A percentile compares a stretch with the other conserved stretches of the same genome.
Evolutionary conservation across 768 basidiomycete genomes (phyloP).

Genomic region (Cystofilobasidium ferigula): DNA sequence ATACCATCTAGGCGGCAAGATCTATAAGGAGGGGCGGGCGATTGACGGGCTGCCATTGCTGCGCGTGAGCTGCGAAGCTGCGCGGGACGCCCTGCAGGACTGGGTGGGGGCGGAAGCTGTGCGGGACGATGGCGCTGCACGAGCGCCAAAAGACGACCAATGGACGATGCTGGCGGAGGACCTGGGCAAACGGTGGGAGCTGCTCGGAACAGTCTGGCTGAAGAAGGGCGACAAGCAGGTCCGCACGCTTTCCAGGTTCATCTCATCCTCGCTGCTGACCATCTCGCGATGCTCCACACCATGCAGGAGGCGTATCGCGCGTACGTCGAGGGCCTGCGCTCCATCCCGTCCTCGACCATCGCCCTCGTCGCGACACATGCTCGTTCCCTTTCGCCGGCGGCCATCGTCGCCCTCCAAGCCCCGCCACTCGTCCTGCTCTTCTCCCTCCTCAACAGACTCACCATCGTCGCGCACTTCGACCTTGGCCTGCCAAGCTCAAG

Average conservation of each 20-base stretch:
- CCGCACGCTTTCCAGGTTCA: slow-evolving; percentile 20
- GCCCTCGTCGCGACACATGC: slow-evolving; percentile 3
- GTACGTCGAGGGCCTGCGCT: slow-evolving; percentile 24
- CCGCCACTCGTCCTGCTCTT: neutral
- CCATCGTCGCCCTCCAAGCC: neutral
- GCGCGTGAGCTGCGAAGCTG: slow-evolving; percentile 55
- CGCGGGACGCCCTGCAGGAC: slow-evolving; percentile 48
- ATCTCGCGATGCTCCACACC: neutral
- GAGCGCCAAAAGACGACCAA: slow-evolving; percentile 36
- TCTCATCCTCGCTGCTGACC: neutral
- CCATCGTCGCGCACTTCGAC: slow-evolving; percentile 28
- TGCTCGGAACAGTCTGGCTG: slow-evolving; percentile 64
- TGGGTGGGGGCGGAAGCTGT: slow-evolving; percentile 38
- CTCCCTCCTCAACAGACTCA: slow-evolving; percentile 20
- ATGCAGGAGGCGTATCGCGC: slow-evolving; percentile 29
- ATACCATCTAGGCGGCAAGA: slow-evolving; percentile 35
- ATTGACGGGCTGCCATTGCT: slow-evolving; percentile 41
- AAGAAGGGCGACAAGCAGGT: slow-evolving; percentile 72
- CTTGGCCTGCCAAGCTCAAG: slow-evolving; percentile 26
- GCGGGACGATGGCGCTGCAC: slow-evolving; percentile 27
- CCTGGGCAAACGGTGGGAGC: slow-evolving; percentile 63
- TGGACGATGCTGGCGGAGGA: slow-evolving; percentile 58
- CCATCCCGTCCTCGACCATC: slow-evolving; percentile 5
- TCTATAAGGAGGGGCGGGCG: slow-evolving; percentile 56
- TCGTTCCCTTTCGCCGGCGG: neutral